A percentile compares a stretch with the other conserved stretches of the same genome.
These are phyloP conservation scores for Luvunga scandens DNA, from an alignment of 345 rosid species.

Conservation along the genomic window DNA sequence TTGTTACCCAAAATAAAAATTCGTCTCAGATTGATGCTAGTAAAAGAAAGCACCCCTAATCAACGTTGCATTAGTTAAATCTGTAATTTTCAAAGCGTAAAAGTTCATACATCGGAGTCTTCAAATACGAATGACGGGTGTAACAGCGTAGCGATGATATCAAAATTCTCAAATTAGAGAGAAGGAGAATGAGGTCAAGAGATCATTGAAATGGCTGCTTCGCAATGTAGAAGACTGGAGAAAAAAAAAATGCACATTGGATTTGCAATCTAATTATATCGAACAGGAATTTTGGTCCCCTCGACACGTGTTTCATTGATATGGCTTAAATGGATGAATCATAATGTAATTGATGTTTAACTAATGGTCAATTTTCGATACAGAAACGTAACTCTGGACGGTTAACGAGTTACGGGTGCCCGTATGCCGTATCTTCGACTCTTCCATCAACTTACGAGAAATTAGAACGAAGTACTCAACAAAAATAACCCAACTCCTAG, in stretches of 20 bases:
- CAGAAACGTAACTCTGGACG: constrained; percentile 24
- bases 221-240: neutral
- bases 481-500: neutral
- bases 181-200: neutral
- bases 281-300: neutral
- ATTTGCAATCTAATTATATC: neutral
- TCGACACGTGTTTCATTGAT: neutral
- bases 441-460: neutral
- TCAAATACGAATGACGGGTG: too few species aligned
- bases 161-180: neutral
- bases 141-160: neutral
- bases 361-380: constrained; percentile 18
- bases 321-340: neutral
- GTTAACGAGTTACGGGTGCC: constrained; percentile 18
- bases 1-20: too few species aligned
- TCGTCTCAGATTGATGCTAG: too few species aligned
- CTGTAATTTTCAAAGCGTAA: too few species aligned
- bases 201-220: neutral
- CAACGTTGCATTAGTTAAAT: too few species aligned
- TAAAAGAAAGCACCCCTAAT: too few species aligned
- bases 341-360: neutral
- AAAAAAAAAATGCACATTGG: neutral
- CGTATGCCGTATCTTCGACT: neutral
- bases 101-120: too few species aligned
- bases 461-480: neutral